phyloP scores from a whole-genome alignment of 768 basidiomycete species.

The Termitomyces sp. region DNA sequence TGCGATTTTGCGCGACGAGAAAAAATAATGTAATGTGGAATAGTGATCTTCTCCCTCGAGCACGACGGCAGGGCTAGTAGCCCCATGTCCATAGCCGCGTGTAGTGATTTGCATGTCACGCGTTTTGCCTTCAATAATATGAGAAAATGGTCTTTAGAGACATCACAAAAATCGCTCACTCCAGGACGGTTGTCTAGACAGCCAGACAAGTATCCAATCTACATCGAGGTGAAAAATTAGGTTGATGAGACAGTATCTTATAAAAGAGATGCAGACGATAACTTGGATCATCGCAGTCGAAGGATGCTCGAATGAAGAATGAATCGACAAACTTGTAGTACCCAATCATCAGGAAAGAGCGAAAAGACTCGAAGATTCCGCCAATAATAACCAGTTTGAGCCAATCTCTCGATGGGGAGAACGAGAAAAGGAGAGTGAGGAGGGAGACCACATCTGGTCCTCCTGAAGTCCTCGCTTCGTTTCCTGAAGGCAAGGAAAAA shows the following conservation, averaged over 20 bases:
- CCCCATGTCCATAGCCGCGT: constrained; percentile 22
- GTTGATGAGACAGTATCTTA: background rate
- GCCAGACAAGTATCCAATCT: constrained; percentile 62
- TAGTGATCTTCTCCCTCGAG: constrained; percentile 26
- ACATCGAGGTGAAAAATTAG: background rate
- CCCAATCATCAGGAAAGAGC: constrained; percentile 32
- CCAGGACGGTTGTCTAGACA: constrained; percentile 55
- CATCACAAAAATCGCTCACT: constrained; percentile 28
- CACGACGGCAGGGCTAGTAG: constrained; percentile 22
- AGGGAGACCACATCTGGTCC: constrained; percentile 13
- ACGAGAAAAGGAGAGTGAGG: constrained; percentile 28
- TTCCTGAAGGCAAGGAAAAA: background rate
- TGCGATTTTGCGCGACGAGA: constrained; percentile 23
- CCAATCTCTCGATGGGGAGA: constrained; percentile 49
- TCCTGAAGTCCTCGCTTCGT: constrained; percentile 9
- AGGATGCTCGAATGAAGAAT: constrained; percentile 49
- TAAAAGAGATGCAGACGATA: constrained; percentile 17
- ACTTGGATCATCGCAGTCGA: constrained; percentile 39
- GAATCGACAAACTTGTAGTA: constrained; percentile 38
- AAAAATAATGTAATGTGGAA: background rate
- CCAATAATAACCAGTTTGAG: constrained; percentile 49
- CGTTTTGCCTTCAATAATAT: constrained; percentile 28
- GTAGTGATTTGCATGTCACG: constrained; percentile 48
- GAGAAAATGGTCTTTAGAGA: background rate
- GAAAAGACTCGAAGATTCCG: constrained; percentile 45